Evolutionary conservation across 345 rosid species (phyloP).

Genomic region (Linum usitatissimum): DNA sequence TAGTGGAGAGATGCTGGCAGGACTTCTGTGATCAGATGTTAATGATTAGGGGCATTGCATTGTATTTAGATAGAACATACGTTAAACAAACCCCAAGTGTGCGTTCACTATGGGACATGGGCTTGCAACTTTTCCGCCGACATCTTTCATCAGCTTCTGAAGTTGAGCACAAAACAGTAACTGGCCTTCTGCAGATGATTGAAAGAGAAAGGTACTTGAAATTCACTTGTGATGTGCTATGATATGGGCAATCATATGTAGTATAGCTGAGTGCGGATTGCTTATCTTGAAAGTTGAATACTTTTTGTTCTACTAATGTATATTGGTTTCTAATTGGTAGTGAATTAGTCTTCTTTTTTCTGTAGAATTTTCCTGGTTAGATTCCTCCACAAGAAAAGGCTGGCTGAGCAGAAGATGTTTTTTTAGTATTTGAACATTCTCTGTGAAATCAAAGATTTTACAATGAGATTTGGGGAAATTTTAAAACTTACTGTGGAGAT

Average conservation of each 20-base stretch:
- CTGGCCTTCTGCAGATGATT: conserved; percentile 84
- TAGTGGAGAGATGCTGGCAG: conserved; percentile 93
- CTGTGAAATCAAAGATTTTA: neutral
- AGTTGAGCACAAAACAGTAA: conserved; percentile 93
- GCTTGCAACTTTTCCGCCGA: conserved; percentile 87
- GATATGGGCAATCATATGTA: neutral
- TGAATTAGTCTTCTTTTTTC: neutral
- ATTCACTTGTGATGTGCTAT: neutral
- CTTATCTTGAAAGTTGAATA: neutral
- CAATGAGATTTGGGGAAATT: neutral
- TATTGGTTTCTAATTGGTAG: neutral
- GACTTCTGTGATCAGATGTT: conserved; percentile 90
- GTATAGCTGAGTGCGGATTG: neutral
- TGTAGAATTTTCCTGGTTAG: neutral
- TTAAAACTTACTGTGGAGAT: neutral
- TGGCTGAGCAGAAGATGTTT: too few species aligned
- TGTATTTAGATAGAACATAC: conserved; percentile 79
- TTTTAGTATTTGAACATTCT: too few species aligned
- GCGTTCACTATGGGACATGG: conserved; percentile 96
- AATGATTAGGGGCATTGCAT: conserved; percentile 94
- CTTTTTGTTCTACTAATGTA: neutral
- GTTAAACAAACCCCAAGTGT: conserved; percentile 81
- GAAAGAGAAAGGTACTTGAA: conserved; percentile 79
- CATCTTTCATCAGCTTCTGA: conserved; percentile 70
- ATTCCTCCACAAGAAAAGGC: too few species aligned